Conservation (phyloP, 805 yeast species). For the Komagataella mondaviorum region DNA sequence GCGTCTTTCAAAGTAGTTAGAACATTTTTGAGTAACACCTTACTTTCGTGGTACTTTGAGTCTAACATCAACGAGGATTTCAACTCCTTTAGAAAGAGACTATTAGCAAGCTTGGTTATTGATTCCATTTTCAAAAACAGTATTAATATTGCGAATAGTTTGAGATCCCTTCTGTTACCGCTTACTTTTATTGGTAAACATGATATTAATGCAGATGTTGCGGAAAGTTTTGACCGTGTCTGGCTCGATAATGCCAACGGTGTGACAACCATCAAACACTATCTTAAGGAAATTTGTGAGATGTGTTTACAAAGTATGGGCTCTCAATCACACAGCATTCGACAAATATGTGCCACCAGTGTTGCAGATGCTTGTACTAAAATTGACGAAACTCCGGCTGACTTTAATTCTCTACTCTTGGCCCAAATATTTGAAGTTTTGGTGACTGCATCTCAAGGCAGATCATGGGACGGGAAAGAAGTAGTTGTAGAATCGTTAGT, state of each 20-base stretch:
- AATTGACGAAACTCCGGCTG: conserved; percentile 14
- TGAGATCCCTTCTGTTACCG: conserved; percentile 60
- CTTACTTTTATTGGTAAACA: conserved; percentile 67
- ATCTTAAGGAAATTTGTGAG: conserved; percentile 51
- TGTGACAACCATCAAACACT: conserved; percentile 51
- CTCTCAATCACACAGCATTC: conserved; percentile 46
- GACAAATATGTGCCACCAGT: conserved; percentile 60
- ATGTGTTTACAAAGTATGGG: conserved; percentile 35
- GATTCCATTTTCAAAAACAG: conserved; percentile 59
- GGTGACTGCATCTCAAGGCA: conserved; percentile 52
- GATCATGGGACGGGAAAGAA: conserved; percentile 87
- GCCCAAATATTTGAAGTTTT: conserved; percentile 34
- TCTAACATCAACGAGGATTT: conserved; percentile 26
- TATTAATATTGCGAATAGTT: conserved; percentile 47
- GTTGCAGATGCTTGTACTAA: conserved; percentile 43
- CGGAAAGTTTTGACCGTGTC: conserved; percentile 37
- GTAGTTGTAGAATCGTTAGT: conserved; percentile 58
- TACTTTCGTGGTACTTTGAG: conserved; percentile 48
- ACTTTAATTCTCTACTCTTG: conserved; percentile 14
- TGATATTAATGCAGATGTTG: conserved; percentile 36
- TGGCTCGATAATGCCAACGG: conserved; percentile 76
- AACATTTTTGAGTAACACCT: conserved; percentile 31
- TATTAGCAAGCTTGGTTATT: conserved; percentile 45
- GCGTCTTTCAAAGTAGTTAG: conserved; percentile 37
- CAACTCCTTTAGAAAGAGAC: conserved; percentile 12